phyloP scores from a whole-genome alignment of 2,329 filamentous ascomycete species.

The Podosphaera fusca region DNA sequence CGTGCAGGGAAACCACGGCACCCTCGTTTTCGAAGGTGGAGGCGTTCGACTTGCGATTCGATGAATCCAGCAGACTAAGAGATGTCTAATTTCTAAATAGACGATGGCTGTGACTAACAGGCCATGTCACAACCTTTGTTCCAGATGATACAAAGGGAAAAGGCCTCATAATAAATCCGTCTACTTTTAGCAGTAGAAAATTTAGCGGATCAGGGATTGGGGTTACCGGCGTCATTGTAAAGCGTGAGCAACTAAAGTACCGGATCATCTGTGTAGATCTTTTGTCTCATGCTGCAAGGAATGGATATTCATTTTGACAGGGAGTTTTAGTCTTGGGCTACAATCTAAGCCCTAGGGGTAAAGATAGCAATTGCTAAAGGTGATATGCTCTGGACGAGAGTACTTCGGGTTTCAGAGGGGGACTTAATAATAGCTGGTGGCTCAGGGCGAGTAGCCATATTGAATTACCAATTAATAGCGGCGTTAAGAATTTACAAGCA shows the following conservation, averaged over 20 bases:
- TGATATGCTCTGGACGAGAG: not conserved
- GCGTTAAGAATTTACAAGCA: too few relatives aligned
- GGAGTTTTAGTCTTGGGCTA: not conserved
- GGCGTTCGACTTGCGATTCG: constrained; percentile 18
- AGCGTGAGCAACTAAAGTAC: not conserved
- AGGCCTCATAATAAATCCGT: not conserved
- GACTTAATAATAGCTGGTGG: too few relatives aligned
- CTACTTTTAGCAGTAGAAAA: not conserved
- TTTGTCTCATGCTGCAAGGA: not conserved
- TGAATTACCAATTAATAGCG: too few relatives aligned
- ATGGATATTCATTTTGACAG: not conserved
- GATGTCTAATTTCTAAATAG: not conserved
- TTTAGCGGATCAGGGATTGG: not conserved
- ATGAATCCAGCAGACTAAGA: constrained; percentile 3
- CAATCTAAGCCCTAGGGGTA: not conserved
- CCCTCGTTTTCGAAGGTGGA: constrained; percentile 25
- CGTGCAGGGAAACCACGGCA: constrained; percentile 23
- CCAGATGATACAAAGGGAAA: not conserved
- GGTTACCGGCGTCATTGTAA: not conserved
- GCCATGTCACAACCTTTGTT: not conserved
- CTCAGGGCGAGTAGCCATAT: too few relatives aligned
- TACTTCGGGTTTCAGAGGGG: too few relatives aligned
- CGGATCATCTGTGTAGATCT: not conserved
- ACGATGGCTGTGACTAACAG: not conserved
- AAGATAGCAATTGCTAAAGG: not conserved